A percentile compares a stretch with the other conserved stretches of the same genome.
Conservation (phyloP, 768 basidiomycete genomes). For the Rubroboletus pulcherrimus region DNA sequence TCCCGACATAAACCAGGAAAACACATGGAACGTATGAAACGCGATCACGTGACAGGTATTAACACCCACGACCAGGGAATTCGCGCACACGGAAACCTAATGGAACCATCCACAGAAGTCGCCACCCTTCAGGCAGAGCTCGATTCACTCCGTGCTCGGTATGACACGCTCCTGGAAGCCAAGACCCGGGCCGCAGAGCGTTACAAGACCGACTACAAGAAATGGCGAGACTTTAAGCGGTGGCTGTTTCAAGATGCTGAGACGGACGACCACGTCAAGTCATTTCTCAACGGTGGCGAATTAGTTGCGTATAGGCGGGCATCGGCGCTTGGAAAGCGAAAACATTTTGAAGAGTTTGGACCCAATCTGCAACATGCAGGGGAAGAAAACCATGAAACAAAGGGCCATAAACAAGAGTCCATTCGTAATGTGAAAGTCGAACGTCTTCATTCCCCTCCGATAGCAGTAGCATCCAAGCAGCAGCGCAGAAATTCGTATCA, state of each 20-base stretch:
- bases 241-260: constrained; percentile 40
- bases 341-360: constrained; percentile 21
- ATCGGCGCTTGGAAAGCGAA: constrained; percentile 28
- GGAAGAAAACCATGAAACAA: constrained; percentile 5
- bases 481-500: constrained; percentile 20
- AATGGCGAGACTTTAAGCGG: constrained; percentile 44
- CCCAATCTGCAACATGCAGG: constrained; percentile 8
- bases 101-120: constrained; percentile 12
- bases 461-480: background rate
- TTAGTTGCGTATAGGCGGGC: constrained; percentile 22
- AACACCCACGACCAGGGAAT: background rate
- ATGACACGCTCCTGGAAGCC: constrained; percentile 42
- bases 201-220: constrained; percentile 51
- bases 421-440: background rate
- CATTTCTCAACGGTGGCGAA: constrained; percentile 28
- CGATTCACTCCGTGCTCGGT: constrained; percentile 36
- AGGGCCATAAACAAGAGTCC: constrained; percentile 4
- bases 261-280: constrained; percentile 26
- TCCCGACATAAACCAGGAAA: background rate
- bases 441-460: background rate
- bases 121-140: constrained; percentile 31
- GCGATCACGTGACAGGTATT: constrained; percentile 23
- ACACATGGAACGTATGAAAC: background rate
- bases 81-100: background rate
- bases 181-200: constrained; percentile 44